Evolutionary conservation across 768 basidiomycete species (phyloP).

Genomic region (Tephrocybe sp.): DNA sequence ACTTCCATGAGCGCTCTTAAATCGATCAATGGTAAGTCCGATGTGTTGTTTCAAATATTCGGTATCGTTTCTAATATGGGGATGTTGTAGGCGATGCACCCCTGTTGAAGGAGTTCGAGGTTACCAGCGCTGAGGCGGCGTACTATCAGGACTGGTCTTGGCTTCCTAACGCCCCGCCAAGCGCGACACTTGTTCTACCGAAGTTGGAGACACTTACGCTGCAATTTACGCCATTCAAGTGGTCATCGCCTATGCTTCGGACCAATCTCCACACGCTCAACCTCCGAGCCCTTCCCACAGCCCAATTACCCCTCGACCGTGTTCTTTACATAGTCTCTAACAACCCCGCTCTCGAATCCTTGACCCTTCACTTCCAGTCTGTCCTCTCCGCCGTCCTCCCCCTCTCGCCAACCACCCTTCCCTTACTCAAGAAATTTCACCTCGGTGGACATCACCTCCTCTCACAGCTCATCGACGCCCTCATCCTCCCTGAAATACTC

Average conservation of each 20-base stretch:
- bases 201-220: slow-evolving; percentile 58
- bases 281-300: slow-evolving; percentile 62
- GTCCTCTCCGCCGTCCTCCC: slow-evolving; percentile 65
- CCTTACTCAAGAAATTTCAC: slow-evolving; percentile 50
- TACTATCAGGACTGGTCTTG: slow-evolving; percentile 71
- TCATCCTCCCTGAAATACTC: slow-evolving; percentile 57
- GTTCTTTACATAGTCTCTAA: slow-evolving; percentile 61
- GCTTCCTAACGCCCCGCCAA: slow-evolving; percentile 54
- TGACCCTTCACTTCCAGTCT: slow-evolving; percentile 61
- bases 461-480: slow-evolving; percentile 55
- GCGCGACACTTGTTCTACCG: slow-evolving; percentile 36
- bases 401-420: slow-evolving; percentile 48
- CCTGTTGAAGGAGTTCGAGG: slow-evolving; percentile 70
- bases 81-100: slow-evolving; percentile 65
- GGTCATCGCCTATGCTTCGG: slow-evolving; percentile 71
- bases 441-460: slow-evolving; percentile 70
- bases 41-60: not conserved
- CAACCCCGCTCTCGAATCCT: slow-evolving; percentile 53
- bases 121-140: slow-evolving; percentile 65
- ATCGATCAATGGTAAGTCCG: slow-evolving; percentile 59
- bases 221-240: slow-evolving; percentile 73
- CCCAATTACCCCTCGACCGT: slow-evolving; percentile 63
- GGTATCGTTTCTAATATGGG: slow-evolving; percentile 2
- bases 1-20: slow-evolving; percentile 71
- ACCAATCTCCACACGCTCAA: slow-evolving; percentile 55